Evolutionary conservation across 2,329 filamentous ascomycete species (phyloP).

Genomic region (Hansfordia pulvinata): DNA sequence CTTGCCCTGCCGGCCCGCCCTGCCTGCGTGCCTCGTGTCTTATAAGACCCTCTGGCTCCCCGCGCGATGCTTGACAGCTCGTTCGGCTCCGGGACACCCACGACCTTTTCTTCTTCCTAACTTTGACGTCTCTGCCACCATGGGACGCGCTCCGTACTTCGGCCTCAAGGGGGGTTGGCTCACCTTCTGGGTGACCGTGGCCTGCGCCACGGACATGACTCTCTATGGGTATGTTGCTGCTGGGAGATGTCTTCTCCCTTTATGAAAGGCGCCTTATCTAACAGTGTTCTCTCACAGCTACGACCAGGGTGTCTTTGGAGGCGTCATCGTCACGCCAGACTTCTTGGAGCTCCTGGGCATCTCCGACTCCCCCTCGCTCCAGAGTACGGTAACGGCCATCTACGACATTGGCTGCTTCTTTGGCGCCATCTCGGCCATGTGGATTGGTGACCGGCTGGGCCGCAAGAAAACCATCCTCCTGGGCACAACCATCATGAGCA

Average conservation of each 20-base stretch:
- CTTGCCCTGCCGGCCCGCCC: too few relatives aligned
- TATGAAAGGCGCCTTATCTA: not conserved
- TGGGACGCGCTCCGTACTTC: slow-evolving; percentile 5
- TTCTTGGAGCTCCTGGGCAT: slow-evolving; percentile 10
- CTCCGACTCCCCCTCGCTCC: slow-evolving; percentile 4
- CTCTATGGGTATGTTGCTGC: slow-evolving; percentile 13
- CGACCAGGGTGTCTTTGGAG: slow-evolving; percentile 16
- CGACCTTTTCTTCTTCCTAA: too few relatives aligned
- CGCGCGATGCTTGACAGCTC: too few relatives aligned
- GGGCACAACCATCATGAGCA: slow-evolving; percentile 8
- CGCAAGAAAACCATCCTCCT: slow-evolving; percentile 8
- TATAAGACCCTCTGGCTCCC: too few relatives aligned
- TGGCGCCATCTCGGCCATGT: slow-evolving; percentile 8
- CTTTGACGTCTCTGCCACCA: too few relatives aligned
- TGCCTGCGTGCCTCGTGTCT: too few relatives aligned
- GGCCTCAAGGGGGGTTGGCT: slow-evolving; percentile 10
- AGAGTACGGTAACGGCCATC: slow-evolving; percentile 8
- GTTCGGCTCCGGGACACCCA: too few relatives aligned
- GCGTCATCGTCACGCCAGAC: slow-evolving; percentile 13
- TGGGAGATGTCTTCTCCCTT: too few relatives aligned
- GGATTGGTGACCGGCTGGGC: slow-evolving; percentile 9
- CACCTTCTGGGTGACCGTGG: slow-evolving; percentile 2
- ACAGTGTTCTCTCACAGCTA: not conserved
- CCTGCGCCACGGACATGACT: slow-evolving; percentile 13
- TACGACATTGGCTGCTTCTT: slow-evolving; percentile 10